phyloP scores from a whole-genome alignment of 2,329 filamentous ascomycete genomes.

The Monosporascus sp. region DNA sequence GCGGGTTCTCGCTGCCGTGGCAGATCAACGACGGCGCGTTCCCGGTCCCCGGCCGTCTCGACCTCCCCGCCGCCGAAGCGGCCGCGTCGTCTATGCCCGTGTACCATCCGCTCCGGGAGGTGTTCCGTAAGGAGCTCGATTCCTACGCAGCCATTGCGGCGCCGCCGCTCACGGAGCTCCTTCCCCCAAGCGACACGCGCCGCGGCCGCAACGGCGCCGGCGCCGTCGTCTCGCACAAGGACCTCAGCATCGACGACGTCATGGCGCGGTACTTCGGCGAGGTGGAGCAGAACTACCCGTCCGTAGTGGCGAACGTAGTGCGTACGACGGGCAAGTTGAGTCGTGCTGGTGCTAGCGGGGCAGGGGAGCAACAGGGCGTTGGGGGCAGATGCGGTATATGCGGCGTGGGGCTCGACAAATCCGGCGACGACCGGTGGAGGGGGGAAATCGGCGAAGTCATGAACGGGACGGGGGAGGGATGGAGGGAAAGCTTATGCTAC shows the following conservation, averaged over 20 bases:
- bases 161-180: conserved; percentile 46
- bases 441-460: conserved; percentile 50
- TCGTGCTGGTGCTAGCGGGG: conserved; percentile 22
- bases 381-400: conserved; percentile 59
- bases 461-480: conserved; percentile 7
- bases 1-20: conserved; percentile 79
- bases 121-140: conserved; percentile 75
- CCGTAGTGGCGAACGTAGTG: conserved; percentile 92
- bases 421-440: conserved; percentile 59
- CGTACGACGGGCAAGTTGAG: conserved; percentile 81
- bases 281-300: conserved; percentile 81
- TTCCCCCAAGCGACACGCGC: conserved; percentile 30
- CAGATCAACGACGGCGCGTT: conserved; percentile 68
- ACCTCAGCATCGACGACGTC: conserved; percentile 84
- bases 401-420: conserved; percentile 58
- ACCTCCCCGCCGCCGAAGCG: conserved; percentile 6
- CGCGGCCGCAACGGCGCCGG: conserved; percentile 19
- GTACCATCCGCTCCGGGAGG: conserved; percentile 78
- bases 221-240: conserved; percentile 59
- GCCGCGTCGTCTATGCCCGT: conserved; percentile 34
- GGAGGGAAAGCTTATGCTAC: conserved; percentile 53
- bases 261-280: conserved; percentile 84
- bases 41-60: conserved; percentile 16
- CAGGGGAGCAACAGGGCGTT: conserved; percentile 3
- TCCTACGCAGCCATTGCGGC: conserved; percentile 55